Percentiles rank a stretch among this genome's conserved stretches.
These are phyloP conservation scores for Cryptococcus sp. DNA, from an alignment of 1,284 basidiomycete species.

Conservation along the genomic window DNA sequence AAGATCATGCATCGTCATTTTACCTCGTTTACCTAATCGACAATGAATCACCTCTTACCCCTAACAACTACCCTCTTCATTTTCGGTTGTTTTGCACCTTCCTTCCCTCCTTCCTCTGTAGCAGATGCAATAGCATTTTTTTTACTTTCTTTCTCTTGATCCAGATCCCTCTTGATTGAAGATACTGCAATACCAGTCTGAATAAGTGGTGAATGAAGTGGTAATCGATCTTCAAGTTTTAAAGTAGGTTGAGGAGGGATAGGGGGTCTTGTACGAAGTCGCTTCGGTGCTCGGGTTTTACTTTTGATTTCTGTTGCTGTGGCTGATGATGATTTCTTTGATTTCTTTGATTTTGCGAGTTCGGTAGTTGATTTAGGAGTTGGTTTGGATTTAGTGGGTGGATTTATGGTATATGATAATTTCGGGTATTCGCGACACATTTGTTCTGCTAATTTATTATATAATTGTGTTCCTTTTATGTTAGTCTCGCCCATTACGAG, in stretches of 20 bases:
- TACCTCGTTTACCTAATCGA: no score
- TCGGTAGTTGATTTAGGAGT: constrained; percentile 2
- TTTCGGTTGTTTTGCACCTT: constrained; percentile 33
- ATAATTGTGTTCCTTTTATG: constrained; percentile 71
- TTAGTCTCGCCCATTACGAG: not conserved
- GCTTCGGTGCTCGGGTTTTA: constrained; percentile 3
- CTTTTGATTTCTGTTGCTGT: constrained; percentile 8
- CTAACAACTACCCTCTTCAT: constrained; percentile 43
- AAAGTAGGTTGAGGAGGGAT: constrained; percentile 38
- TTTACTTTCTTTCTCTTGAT: constrained; percentile 45
- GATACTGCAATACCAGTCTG: constrained; percentile 44
- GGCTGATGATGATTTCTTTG: constrained; percentile 9
- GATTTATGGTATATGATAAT: constrained; percentile 55
- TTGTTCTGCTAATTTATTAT: constrained; percentile 68
- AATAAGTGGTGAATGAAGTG: constrained; percentile 42
- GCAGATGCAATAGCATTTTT: constrained; percentile 32
- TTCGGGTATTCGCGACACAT: constrained; percentile 71
- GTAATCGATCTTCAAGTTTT: constrained; percentile 41
- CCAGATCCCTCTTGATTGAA: constrained; percentile 43
- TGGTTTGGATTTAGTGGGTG: not conserved
- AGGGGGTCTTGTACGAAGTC: constrained; percentile 31
- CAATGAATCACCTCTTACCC: constrained; percentile 34
- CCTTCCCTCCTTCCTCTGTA: constrained; percentile 14
- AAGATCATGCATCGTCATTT: no score
- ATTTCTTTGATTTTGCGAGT: constrained; percentile 3